Evolutionary conservation across 768 basidiomycete genomes (phyloP), one percentile per base, ranked within the genome.

Genomic region (Termitomyces eurrhizus): DNA sequence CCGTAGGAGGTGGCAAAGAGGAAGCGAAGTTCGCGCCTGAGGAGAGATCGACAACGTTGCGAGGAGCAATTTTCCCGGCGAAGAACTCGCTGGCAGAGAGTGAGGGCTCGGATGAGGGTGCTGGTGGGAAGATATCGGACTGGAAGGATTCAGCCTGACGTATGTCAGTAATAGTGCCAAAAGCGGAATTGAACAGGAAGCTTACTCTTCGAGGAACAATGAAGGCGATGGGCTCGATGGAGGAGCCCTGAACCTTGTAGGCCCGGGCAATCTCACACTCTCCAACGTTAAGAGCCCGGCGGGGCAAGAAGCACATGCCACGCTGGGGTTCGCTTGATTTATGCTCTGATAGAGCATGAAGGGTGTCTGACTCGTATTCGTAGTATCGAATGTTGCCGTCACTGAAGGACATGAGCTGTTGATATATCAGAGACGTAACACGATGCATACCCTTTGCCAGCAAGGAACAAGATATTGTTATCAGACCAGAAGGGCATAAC

Each of bases 371-470:
- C 67, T 97, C 95, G 74, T 89, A 95, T 72, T 99, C 97, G 73
- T 89, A 98, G 81, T 93, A 96, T n/a, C 96, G 88, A 63, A 98
- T 88, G 72, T 99, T 99, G 33, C 96, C 96, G 68, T 99, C 96
- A 44, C 93, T 92, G 52, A 42, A 69, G 53, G 32, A 51, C 32
- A 0, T 57, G 39, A 57, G 57, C 46, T 39, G 52, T 24, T 56
- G 49, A 13, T 29, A 51, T 7, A 52, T 13, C 18, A 45, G 57
- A 26, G 24, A 45, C 41, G n/a, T 71, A 78, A 44, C 1, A 35
- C 18, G 41, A 14, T 36, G n/a, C 61, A 60, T 63, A 91, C 90
- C 93, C 94, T 75, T 96, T 96, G 53, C 95, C 93, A 73, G 92
- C 93, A 60, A 93, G 79, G 83, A 94, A 93, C 46, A 95, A 76